These are phyloP conservation scores for Kingdonia uniflora DNA, from an alignment of 164 flowering plant genomes.

Conservation along the genomic window DNA sequence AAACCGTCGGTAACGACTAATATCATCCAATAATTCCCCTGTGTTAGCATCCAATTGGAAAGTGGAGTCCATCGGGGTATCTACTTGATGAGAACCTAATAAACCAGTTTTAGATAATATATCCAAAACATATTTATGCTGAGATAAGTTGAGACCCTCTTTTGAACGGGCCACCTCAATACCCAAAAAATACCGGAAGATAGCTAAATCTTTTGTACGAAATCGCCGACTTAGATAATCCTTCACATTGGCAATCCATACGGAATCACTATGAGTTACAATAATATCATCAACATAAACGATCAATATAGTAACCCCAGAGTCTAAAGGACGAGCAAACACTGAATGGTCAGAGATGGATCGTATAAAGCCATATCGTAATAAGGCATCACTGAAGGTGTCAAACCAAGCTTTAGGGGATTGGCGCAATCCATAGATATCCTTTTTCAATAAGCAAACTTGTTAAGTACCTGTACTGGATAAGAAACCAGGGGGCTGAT, in stretches of 20 bases:
- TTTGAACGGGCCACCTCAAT: conserved; percentile 1
- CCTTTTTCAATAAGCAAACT: not conserved
- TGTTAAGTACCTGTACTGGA: not conserved
- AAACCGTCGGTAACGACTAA: no score
- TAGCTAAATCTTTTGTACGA: not conserved
- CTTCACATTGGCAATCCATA: not conserved
- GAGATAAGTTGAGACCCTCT: not conserved
- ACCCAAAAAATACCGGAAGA: not conserved
- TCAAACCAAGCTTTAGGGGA: not conserved
- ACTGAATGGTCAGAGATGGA: not conserved
- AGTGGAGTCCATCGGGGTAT: not conserved
- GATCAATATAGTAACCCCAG: not conserved
- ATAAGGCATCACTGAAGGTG: no score
- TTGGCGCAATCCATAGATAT: not conserved
- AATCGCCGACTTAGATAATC: not conserved
- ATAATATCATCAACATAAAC: conserved; percentile 3
- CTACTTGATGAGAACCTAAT: not conserved
- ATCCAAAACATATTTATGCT: not conserved
- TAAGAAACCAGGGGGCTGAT: no score
- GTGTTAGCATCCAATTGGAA: not conserved
- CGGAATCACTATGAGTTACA: not conserved
- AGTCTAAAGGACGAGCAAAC: not conserved
- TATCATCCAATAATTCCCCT: not conserved
- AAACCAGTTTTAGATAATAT: not conserved
- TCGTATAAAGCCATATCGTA: not conserved